Evolutionary conservation across 2,329 filamentous ascomycete species (phyloP).

Genomic region (Diaporthe helianthi): DNA sequence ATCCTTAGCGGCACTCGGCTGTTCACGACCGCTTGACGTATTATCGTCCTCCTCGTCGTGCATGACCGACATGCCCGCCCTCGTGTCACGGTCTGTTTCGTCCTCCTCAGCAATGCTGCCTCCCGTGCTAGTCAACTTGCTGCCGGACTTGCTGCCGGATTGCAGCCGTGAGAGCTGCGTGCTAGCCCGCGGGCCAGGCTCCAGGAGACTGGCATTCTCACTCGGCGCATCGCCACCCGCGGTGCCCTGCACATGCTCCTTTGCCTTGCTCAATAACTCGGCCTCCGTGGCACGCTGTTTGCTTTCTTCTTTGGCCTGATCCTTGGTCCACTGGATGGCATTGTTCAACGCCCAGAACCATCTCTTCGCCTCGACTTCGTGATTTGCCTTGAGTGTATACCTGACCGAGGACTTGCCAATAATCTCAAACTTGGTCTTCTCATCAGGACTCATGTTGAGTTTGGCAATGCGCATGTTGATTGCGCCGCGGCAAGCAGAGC

Average conservation of each 20-base stretch:
- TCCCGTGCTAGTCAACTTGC: constrained; percentile 52
- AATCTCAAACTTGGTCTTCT: constrained; percentile 98
- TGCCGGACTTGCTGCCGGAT: constrained; percentile 45
- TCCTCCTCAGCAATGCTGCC: constrained; percentile 63
- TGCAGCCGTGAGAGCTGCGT: constrained; percentile 53
- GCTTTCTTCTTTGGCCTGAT: constrained; percentile 92
- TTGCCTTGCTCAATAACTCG: constrained; percentile 78
- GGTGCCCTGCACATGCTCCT: constrained; percentile 65
- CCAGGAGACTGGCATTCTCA: constrained; percentile 60
- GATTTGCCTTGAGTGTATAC: constrained; percentile 96
- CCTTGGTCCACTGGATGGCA: constrained; percentile 97
- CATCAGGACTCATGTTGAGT: constrained; percentile 93
- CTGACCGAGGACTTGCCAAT: constrained; percentile 98
- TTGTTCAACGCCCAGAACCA: constrained; percentile 99
- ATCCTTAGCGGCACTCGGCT: constrained; percentile 80
- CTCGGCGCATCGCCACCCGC: constrained; percentile 56
- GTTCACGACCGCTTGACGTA: constrained; percentile 78
- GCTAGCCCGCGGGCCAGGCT: constrained; percentile 50
- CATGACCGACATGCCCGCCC: constrained; percentile 43
- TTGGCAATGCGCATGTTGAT: constrained; percentile 99
- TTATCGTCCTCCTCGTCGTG: constrained; percentile 75
- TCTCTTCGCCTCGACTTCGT: constrained; percentile 95
- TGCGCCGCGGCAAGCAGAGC: constrained; percentile 92
- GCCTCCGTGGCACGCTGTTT: constrained; percentile 76
- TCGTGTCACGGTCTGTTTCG: constrained; percentile 34